Percentiles rank a stretch among this genome's conserved stretches.
These are phyloP conservation scores for Linderina pennispora DNA, from an alignment of 192 early-diverging fungal species.

Conservation along the genomic window DNA sequence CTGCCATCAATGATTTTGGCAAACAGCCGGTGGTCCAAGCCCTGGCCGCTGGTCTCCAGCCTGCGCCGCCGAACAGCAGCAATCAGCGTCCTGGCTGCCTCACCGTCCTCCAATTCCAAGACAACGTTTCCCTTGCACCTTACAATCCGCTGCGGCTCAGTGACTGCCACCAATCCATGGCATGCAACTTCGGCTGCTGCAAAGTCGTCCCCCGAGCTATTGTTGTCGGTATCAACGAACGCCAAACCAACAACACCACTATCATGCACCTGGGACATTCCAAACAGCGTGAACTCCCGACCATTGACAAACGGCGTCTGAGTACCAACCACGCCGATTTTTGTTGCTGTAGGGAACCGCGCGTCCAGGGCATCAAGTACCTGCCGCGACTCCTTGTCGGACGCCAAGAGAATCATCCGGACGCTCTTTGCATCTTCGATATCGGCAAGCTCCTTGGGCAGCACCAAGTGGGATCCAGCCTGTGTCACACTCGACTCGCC, in stretches of 20 bases:
- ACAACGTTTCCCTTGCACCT: conserved; percentile 41
- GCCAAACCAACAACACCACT: conserved; percentile 32
- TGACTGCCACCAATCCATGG: conserved; percentile 7
- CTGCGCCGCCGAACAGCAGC: conserved; percentile 9
- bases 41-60: background rate
- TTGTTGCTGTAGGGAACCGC: conserved; percentile 26
- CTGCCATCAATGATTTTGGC: conserved; percentile 7
- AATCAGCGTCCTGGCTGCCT: conserved; percentile 16
- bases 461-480: conserved; percentile 17
- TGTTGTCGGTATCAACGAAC: conserved; percentile 1
- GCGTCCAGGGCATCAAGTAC: conserved; percentile 17
- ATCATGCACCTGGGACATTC: background rate
- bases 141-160: conserved; percentile 17
- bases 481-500: conserved; percentile 22
- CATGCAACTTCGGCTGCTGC: background rate
- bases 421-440: conserved; percentile 7
- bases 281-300: conserved; percentile 24
- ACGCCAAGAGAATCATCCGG: conserved; percentile 16
- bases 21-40: conserved; percentile 13
- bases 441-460: conserved; percentile 15
- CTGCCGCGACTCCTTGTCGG: conserved; percentile 32
- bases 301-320: conserved; percentile 41
- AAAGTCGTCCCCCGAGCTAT: background rate
- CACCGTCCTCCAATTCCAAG: conserved; percentile 30
- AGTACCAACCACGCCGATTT: conserved; percentile 31